Conservation (phyloP, 2,329 filamentous ascomycete genomes). For the Colletotrichum truncatum region DNA sequence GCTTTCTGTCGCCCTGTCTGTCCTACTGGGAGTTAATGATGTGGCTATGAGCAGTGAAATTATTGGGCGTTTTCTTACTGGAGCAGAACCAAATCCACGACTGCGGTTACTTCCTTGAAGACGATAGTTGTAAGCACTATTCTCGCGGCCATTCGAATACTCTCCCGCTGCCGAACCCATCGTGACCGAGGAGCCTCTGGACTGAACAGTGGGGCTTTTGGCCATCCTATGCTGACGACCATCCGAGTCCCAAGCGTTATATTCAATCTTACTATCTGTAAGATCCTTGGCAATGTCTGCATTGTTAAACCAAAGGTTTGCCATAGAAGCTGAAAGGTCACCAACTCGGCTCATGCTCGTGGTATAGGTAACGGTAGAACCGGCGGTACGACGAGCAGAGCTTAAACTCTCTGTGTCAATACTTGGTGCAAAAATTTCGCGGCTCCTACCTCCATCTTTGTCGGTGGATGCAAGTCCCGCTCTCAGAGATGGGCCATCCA, state of each 20-base stretch:
- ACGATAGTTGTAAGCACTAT: not conserved
- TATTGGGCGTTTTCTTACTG: not conserved
- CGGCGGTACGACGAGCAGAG: not conserved
- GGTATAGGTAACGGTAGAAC: not conserved
- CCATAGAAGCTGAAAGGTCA: not conserved
- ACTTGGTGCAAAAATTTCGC: not conserved
- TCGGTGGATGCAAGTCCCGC: not conserved
- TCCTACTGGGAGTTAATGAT: not conserved
- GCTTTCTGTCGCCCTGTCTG: conserved; percentile 17
- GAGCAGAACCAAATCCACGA: not conserved
- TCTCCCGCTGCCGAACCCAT: not conserved
- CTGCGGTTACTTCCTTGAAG: not conserved
- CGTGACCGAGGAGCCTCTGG: not conserved
- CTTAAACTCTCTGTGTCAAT: not conserved
- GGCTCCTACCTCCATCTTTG: no score
- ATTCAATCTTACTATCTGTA: not conserved
- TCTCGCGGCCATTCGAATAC: not conserved
- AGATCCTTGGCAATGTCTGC: not conserved
- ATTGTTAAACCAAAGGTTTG: not conserved
- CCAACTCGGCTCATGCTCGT: not conserved
- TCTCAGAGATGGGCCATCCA: not conserved
- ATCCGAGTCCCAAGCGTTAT: conserved; percentile 39
- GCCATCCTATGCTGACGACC: conserved; percentile 34
- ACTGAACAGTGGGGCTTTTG: conserved; percentile 36
- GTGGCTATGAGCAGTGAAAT: not conserved